Conservation (phyloP, 202 grass and related monocot genomes). For the Cymbopogon flexuosus region DNA sequence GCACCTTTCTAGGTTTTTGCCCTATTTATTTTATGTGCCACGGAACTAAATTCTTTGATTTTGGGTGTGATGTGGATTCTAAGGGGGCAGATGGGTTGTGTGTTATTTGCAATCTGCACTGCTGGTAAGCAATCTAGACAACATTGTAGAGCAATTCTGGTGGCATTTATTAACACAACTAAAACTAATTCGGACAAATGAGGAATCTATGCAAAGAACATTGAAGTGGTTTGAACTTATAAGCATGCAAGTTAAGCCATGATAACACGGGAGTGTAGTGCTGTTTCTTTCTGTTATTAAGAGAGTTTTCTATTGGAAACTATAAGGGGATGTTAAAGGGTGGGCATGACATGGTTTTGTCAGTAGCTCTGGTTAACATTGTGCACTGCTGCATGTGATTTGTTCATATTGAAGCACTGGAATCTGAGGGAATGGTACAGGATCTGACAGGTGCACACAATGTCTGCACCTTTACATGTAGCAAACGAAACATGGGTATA, state of each 20-base stretch:
- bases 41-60: neutral
- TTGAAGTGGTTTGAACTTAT: neutral
- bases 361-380: neutral
- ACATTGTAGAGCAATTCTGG: neutral
- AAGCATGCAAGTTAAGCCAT: neutral
- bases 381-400: neutral
- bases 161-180: neutral
- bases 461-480: constrained; percentile 8
- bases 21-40: neutral
- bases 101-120: neutral
- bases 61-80: neutral
- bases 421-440: neutral
- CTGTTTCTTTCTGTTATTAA: neutral
- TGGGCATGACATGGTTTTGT: neutral
- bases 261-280: neutral
- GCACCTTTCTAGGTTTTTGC: neutral
- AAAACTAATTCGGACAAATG: neutral
- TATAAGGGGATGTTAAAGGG: neutral
- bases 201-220: neutral
- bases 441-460: neutral
- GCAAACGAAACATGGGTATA: neutral
- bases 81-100: neutral
- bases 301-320: neutral
- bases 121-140: neutral
- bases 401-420: neutral